Evolutionary conservation across 257 asterid genomes (phyloP), one percentile per base, ranked within the genome.

Genomic region (Osmanthus fragrans): DNA sequence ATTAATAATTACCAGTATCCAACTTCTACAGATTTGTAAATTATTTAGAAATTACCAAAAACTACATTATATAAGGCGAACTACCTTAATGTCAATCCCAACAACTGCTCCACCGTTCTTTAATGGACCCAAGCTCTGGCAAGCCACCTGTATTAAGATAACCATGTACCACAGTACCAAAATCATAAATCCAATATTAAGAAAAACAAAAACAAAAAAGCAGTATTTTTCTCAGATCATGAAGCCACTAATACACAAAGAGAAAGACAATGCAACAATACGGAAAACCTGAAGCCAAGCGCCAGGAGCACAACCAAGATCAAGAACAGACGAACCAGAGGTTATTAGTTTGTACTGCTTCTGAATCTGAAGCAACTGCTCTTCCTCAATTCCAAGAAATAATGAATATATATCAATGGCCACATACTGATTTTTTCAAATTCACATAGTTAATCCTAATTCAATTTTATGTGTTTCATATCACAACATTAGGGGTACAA

Each of bases 251-350:
- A 4, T 27, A 63, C 18, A 27, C 60, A 72, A 16, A 77, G 9
- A 5, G 0, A 68, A 58, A 4, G 54, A 34, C 16, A 72, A 34
- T 19, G 58, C 6, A 19, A 45, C 21, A 16, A 6, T 7, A 21
- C 4, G 12, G 72, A 2, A 68, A 76, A 91, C 98, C 91, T 94
- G 97, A 90, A 94, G 98, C 98, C 98, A 94, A 74, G 98, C 98
- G 73, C 98, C 98, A 76, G 98, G 98, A 70, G 97, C 97, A 86
- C 98, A 94, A 71, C 98, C 98, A 29, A 92, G 98, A 82, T 94
- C 97, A 47, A 94, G 97, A 83, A 92, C 94, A 36, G 96, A 84
- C 47, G 93, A 87, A 65, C 96, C 97, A 23, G 91, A 89, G 60
- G 77, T 86, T 82, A 94, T 92, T 54, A 94, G 80, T 80, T 86